Percentiles rank a stretch among this genome's conserved stretches.
Conservation (phyloP, 1,284 basidiomycete genomes). For the Athelia psychrophila region DNA sequence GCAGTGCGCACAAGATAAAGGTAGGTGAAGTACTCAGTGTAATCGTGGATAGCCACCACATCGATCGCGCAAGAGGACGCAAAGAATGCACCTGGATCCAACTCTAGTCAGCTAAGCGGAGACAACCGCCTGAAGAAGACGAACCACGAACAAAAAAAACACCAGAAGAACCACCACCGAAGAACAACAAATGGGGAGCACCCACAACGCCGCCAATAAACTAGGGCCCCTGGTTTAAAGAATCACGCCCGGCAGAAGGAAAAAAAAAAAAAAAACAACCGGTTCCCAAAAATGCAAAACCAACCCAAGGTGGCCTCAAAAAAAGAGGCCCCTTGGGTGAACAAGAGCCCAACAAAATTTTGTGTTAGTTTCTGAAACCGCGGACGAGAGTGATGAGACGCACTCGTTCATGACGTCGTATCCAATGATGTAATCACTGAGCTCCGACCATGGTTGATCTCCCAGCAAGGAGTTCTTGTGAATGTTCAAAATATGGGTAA, state of each 20-base stretch:
- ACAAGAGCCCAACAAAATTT: conserved; percentile 20
- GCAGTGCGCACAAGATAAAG: not conserved
- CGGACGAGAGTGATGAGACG: not conserved
- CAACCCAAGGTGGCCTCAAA: conserved; percentile 14
- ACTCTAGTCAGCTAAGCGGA: too few species aligned
- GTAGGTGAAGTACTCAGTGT: conserved; percentile 20
- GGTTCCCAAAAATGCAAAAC: conserved; percentile 18
- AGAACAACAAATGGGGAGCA: conserved; percentile 18
- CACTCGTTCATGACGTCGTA: conserved; percentile 42
- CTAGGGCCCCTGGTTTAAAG: conserved; percentile 6
- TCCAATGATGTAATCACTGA: conserved; percentile 42
- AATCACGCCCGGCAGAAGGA: too few species aligned
- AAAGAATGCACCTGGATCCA: conserved; percentile 7
- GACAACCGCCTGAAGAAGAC: too few species aligned
- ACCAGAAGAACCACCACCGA: conserved; percentile 18
- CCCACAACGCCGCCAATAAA: conserved; percentile 25
- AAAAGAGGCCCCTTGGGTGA: conserved; percentile 21
- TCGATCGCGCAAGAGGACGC: conserved; percentile 21
- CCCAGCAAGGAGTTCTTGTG: conserved; percentile 38
- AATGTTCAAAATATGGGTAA: conserved; percentile 30
- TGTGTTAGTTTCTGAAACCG: too few species aligned
- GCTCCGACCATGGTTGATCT: conserved; percentile 37
- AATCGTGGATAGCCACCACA: conserved; percentile 25
- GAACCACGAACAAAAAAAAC: conserved; percentile 10
- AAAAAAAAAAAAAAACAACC: conserved; percentile 3